Conservation (phyloP, 2,329 filamentous ascomycete genomes). For the Aureobasidium sp. region DNA sequence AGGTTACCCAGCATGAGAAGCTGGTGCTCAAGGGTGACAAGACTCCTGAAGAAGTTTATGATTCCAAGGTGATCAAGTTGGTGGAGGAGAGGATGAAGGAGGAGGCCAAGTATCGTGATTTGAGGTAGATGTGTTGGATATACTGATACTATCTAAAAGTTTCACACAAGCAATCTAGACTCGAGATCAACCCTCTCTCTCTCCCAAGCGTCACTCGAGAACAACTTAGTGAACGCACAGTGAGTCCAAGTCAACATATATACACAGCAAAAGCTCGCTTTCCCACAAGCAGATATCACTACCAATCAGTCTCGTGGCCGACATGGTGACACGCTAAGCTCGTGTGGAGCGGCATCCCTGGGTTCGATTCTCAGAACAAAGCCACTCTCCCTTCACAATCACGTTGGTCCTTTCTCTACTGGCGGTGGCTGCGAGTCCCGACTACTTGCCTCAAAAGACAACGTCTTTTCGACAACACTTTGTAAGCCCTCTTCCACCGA, state of each 20-base stretch:
- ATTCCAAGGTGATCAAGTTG: slow-evolving; percentile 53
- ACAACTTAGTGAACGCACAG: not conserved
- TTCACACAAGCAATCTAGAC: not conserved
- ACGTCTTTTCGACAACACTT: not conserved
- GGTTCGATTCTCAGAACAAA: not conserved
- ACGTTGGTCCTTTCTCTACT: not conserved
- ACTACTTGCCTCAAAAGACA: too few species aligned
- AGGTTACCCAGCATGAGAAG: slow-evolving; percentile 71
- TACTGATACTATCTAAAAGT: not conserved
- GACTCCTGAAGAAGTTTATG: slow-evolving; percentile 64
- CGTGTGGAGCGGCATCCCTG: not conserved
- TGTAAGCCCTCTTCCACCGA: not conserved
- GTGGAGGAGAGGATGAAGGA: slow-evolving; percentile 62
- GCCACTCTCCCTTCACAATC: not conserved
- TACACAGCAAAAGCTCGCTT: not conserved
- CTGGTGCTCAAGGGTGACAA: slow-evolving; percentile 65
- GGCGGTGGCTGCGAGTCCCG: too few species aligned
- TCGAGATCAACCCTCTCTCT: not conserved
- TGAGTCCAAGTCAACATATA: not conserved
- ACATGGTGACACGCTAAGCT: not conserved
- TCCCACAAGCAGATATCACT: not conserved
- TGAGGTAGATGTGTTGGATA: not conserved
- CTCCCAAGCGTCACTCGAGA: not conserved
- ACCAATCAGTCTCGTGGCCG: not conserved
- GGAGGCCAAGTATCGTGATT: slow-evolving; percentile 34